phyloP scores from a whole-genome alignment of 192 early-diverging fungal species.

The Irineochytrium annulatum region DNA sequence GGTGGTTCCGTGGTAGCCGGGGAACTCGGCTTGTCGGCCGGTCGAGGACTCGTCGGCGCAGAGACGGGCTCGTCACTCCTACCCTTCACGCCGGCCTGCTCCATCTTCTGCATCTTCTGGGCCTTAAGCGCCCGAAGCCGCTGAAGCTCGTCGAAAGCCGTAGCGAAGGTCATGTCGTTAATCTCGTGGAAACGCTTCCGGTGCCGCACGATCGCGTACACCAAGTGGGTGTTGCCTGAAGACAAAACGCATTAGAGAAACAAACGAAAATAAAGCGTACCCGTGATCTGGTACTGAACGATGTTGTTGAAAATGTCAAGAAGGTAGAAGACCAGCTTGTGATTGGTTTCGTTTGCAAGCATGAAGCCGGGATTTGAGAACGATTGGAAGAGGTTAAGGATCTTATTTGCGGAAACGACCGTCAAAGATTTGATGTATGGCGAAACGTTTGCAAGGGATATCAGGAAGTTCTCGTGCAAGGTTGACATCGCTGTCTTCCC shows the following conservation, averaged over 20 bases:
- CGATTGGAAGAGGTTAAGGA: slow-evolving; percentile 70
- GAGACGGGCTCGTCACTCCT: not conserved
- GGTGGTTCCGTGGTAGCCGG: not conserved
- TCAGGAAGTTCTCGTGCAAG: slow-evolving; percentile 73
- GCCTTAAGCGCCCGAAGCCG: slow-evolving; percentile 49
- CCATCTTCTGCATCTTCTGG: slow-evolving; percentile 13
- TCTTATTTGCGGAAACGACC: slow-evolving; percentile 63
- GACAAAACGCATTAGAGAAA: slow-evolving; percentile 7
- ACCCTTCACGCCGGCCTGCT: not conserved
- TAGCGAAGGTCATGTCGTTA: slow-evolving; percentile 60
- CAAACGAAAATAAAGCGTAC: slow-evolving; percentile 29
- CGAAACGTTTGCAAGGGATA: slow-evolving; percentile 77
- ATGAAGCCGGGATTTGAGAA: slow-evolving; percentile 77
- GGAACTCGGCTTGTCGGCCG: not conserved
- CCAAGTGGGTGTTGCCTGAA: slow-evolving; percentile 70
- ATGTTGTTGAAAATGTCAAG: slow-evolving; percentile 80
- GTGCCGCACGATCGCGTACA: slow-evolving; percentile 76
- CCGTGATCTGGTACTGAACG: slow-evolving; percentile 76
- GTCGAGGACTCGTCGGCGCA: not conserved
- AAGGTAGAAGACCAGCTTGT: slow-evolving; percentile 67
- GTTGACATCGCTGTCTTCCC: slow-evolving; percentile 53
- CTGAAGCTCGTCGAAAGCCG: slow-evolving; percentile 58
- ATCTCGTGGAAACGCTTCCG: slow-evolving; percentile 68
- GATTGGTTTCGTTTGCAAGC: slow-evolving; percentile 73
- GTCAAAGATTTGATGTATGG: slow-evolving; percentile 76